Evolutionary conservation across 441 rosid genomes (phyloP), one percentile per base, ranked within the genome.

Genomic region (Euphorbia schlechtendalii): DNA sequence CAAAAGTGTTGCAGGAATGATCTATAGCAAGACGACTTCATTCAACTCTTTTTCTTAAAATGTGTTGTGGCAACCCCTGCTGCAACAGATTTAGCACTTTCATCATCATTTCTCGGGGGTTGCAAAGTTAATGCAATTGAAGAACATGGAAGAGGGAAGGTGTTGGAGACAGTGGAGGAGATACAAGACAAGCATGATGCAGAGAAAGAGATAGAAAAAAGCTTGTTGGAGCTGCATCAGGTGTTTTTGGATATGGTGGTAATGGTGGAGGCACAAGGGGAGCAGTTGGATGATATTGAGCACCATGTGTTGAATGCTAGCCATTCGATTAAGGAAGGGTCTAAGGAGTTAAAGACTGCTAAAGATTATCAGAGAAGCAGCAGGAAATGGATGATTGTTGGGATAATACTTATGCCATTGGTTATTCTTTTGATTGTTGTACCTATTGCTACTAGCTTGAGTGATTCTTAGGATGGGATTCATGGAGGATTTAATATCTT

Each of bases 191-290:
- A 96, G 78, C 77, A 85, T 14, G 94, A 86, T 1, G 82, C 96
- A 0, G 96, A 94, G 0, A 89, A 87, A 69, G 96, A 87, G 89
- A 84, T 89, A 25, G 96, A 92, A 86, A 92, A 80, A 84, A 92
- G 94, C 70, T 61, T 92, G 65, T 65, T 89, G 69, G 96, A 89
- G 83, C 86, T 92, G 76, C 98, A 89, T 61, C 96, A 88, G 43
- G 85, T 88, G 76, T 92, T 92, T 69, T 15, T 89, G 18, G 98
- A 92, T 71, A 92, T 92, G 98, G 90, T 90, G 0, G 96, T 93
- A 56, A 90, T 93, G 96, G 96, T 93, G 49, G 97, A 90, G 74
- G 63, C 91, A 0, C 99, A 90, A 61, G 99, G 95, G 3, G 97
- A 93, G 77, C 87, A 93, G 76, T 79, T 93, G 85, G 96, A 93